Evolutionary conservation across 2,329 filamentous ascomycete species (phyloP).

Genomic region (Aspergillus sp.): DNA sequence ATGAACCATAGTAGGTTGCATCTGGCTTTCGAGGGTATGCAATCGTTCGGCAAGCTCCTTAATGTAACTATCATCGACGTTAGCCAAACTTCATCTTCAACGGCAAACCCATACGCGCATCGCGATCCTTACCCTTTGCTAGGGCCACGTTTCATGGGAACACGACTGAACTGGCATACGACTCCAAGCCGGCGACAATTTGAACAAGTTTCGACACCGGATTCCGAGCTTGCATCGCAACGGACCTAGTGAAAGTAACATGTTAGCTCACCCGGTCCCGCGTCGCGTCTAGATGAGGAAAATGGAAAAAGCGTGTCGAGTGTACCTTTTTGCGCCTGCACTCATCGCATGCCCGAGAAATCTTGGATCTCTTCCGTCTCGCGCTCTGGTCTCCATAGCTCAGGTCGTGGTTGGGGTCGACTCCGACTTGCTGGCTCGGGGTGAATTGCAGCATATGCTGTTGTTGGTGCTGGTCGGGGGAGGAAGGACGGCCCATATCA

Average conservation of each 20-base stretch:
- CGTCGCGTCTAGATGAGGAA: slow-evolving; percentile 17
- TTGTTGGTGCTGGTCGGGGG: slow-evolving; percentile 43
- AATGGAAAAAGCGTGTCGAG: slow-evolving; percentile 14
- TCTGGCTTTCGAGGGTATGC: slow-evolving; percentile 77
- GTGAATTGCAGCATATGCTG: slow-evolving; percentile 46
- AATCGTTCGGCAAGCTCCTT: slow-evolving; percentile 87
- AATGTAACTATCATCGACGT: slow-evolving; percentile 65
- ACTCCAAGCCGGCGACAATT: slow-evolving; percentile 77
- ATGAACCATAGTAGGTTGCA: slow-evolving; percentile 50
- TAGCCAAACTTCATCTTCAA: slow-evolving; percentile 17
- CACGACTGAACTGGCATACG: slow-evolving; percentile 80
- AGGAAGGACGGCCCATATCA: slow-evolving; percentile 41
- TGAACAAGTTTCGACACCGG: slow-evolving; percentile 71
- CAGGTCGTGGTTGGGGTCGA: slow-evolving; percentile 50
- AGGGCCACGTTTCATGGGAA: slow-evolving; percentile 84
- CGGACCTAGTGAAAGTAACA: slow-evolving; percentile 59
- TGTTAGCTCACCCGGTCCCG: slow-evolving; percentile 23
- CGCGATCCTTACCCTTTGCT: slow-evolving; percentile 71
- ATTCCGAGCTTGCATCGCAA: slow-evolving; percentile 78
- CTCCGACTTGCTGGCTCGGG: slow-evolving; percentile 46
- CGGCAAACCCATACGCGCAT: neutral
- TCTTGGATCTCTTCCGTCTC: slow-evolving; percentile 77
- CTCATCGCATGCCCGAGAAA: slow-evolving; percentile 85
- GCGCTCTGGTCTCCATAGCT: slow-evolving; percentile 63
- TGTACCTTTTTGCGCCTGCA: slow-evolving; percentile 77